phyloP scores from a whole-genome alignment of 1,284 basidiomycete species.

The Farysia itapuensis region DNA sequence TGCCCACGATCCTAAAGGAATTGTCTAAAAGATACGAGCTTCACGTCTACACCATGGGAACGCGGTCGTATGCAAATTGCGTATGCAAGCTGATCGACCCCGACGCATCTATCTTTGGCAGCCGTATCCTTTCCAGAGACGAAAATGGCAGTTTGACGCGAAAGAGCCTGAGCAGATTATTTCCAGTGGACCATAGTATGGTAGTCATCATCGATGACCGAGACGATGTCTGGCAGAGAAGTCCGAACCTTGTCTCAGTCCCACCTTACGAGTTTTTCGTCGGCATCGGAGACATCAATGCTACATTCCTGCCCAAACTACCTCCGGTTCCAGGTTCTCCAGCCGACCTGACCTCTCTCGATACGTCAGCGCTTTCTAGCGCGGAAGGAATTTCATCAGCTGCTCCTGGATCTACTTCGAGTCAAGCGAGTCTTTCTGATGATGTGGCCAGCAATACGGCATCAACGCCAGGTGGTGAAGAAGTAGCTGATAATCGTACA shows the following conservation, averaged over 20 bases:
- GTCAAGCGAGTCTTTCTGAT: no score
- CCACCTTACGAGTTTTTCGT: constrained; percentile 97
- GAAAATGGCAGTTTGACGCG: constrained; percentile 79
- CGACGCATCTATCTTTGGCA: constrained; percentile 79
- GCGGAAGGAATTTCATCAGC: background rate
- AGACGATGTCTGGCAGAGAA: constrained; percentile 94
- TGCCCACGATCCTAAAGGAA: constrained; percentile 73
- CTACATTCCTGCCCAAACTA: constrained; percentile 69
- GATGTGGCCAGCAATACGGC: background rate
- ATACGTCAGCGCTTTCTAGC: background rate
- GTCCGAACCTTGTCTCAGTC: constrained; percentile 91
- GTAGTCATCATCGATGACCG: constrained; percentile 98
- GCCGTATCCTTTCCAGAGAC: constrained; percentile 84
- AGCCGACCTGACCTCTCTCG: background rate
- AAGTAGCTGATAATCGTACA: constrained; percentile 8
- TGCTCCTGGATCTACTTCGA: background rate
- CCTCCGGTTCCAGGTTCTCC: background rate
- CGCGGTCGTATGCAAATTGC: constrained; percentile 90
- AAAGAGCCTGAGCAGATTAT: constrained; percentile 85
- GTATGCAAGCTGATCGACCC: constrained; percentile 93
- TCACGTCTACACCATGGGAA: constrained; percentile 99
- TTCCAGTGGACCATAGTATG: constrained; percentile 92
- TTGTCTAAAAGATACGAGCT: constrained; percentile 85
- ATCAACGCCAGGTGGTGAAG: constrained; percentile 4
- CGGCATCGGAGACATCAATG: constrained; percentile 98